Conservation (phyloP, 352 stramenopile species). For the Elongisporangium prolatum region DNA sequence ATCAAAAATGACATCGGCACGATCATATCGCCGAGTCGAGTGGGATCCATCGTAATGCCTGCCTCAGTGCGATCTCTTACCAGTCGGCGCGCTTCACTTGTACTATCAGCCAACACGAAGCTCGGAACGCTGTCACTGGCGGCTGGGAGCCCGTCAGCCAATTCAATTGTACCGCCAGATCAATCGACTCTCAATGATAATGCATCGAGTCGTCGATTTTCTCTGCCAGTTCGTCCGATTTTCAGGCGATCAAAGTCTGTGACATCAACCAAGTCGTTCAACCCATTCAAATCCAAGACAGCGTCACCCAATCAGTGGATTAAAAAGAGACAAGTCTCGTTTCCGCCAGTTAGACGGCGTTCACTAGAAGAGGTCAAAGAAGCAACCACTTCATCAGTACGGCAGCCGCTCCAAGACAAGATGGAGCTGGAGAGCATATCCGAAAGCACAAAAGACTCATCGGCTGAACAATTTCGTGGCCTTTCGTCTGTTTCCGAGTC, state of each 20-base stretch:
- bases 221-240: neutral
- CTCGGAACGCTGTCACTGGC: too few species aligned
- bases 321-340: neutral
- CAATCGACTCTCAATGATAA: too few species aligned
- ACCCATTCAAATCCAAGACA: neutral
- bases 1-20: constrained; percentile 38
- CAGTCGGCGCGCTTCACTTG: neutral
- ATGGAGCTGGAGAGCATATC: neutral
- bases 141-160: too few species aligned
- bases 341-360: neutral
- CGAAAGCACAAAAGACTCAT: neutral
- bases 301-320: neutral
- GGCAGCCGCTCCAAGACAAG: too few species aligned
- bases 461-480: neutral
- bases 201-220: neutral
- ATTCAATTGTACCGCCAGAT: too few species aligned
- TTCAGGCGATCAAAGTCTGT: neutral
- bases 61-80: neutral
- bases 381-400: too few species aligned
- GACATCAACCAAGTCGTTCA: neutral
- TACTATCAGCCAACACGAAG: neutral
- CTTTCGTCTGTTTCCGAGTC: constrained; percentile 24
- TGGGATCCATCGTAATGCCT: neutral
- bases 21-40: neutral
- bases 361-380: neutral